A percentile compares a stretch with the other conserved stretches of the same genome.
phyloP scores from a whole-genome alignment of 108 stramenopile species.

The Stephanodiscus minutulus region DNA sequence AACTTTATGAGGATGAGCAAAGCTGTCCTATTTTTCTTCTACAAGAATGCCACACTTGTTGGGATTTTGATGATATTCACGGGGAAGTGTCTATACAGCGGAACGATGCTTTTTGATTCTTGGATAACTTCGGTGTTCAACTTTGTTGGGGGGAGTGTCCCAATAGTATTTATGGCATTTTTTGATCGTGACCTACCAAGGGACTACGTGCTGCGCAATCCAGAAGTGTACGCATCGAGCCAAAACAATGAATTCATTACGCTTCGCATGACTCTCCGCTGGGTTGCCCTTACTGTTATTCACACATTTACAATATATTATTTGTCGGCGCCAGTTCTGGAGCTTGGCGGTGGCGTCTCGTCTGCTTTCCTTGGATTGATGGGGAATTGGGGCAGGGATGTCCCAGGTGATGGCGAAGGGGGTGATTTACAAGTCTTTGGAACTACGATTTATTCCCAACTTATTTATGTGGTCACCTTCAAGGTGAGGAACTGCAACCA shows the following conservation, averaged over 20 bases:
- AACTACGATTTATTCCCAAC: conserved; percentile 65
- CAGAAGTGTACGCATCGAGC: conserved; percentile 80
- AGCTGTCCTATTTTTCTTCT: conserved; percentile 95
- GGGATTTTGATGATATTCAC: conserved; percentile 73
- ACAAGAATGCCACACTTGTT: conserved; percentile 96
- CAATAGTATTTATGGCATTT: conserved; percentile 85
- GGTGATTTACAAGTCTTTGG: conserved; percentile 80
- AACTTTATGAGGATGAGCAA: conserved; percentile 91
- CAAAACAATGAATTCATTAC: conserved; percentile 77
- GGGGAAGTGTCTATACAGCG: conserved; percentile 75
- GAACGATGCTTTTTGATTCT: conserved; percentile 78
- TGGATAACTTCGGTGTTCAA: conserved; percentile 87
- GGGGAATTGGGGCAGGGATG: conserved; percentile 46
- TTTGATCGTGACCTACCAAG: conserved; percentile 93
- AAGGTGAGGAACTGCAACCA: conserved; percentile 49
- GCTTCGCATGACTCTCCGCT: conserved; percentile 61
- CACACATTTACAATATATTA: conserved; percentile 77
- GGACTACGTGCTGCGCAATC: conserved; percentile 72
- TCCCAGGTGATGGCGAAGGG: conserved; percentile 79
- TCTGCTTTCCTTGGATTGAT: conserved; percentile 73
- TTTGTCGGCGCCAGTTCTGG: conserved; percentile 49
- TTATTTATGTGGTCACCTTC: conserved; percentile 68
- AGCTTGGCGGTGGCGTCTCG: conserved; percentile 66
- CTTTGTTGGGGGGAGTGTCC: conserved; percentile 82
- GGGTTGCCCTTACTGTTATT: conserved; percentile 64